A percentile compares a stretch with the other conserved stretches of the same genome.
phyloP scores from a whole-genome alignment of 139 green algal species.

The Closterium sp. region DNA sequence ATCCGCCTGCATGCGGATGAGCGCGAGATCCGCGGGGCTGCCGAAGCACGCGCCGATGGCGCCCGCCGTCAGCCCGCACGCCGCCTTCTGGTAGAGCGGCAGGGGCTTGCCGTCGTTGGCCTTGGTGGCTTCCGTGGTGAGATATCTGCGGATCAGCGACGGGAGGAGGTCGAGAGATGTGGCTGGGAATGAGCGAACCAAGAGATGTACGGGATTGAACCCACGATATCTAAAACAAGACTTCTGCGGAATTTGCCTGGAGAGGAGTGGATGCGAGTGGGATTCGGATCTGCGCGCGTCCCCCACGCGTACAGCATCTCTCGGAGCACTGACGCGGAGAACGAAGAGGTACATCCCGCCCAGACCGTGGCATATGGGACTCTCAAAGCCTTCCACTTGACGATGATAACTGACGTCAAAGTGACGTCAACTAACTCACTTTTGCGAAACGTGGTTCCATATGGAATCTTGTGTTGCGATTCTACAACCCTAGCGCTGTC shows the following conservation, averaged over 20 bases:
- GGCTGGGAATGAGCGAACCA: not conserved
- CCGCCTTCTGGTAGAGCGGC: conserved; percentile 54
- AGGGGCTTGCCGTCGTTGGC: conserved; percentile 55
- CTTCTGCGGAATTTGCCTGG: too few species aligned
- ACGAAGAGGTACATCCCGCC: not conserved
- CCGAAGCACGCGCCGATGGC: conserved; percentile 91
- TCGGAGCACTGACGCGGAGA: not conserved
- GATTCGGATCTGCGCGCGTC: not conserved
- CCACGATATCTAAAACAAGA: too few species aligned
- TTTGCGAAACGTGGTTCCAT: not conserved
- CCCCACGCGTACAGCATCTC: not conserved
- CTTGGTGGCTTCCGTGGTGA: conserved; percentile 40
- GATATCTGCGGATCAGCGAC: not conserved
- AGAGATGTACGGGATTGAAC: too few species aligned
- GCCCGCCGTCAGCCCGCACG: conserved; percentile 80
- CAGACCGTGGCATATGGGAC: not conserved
- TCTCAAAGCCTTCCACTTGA: not conserved
- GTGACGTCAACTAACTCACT: not conserved
- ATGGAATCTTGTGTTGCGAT: not conserved
- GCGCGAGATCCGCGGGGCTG: conserved; percentile 91
- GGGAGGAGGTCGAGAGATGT: not conserved
- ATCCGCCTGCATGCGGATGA: conserved; percentile 91
- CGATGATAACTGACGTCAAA: not conserved
- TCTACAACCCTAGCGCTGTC: not conserved
- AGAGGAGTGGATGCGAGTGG: not conserved